A percentile compares a stretch with the other conserved stretches of the same genome.
These are phyloP conservation scores for Populus euphratica DNA, from an alignment of 345 rosid species.

Conservation along the genomic window DNA sequence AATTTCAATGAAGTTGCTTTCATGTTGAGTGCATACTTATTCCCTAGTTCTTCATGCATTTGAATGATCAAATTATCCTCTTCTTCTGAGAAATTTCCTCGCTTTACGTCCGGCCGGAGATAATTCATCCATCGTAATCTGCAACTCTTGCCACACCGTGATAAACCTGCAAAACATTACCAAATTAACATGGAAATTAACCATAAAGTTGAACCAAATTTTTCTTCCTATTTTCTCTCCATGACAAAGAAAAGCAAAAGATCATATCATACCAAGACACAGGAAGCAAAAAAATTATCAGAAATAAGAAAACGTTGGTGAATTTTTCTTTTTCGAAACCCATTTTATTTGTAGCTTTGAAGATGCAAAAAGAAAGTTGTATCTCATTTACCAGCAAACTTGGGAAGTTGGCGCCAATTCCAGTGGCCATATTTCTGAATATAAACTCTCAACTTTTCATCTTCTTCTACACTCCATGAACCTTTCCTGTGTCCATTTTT, in stretches of 20 bases:
- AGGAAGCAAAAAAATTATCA: background rate
- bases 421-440: slow-evolving; percentile 26
- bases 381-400: slow-evolving; percentile 26
- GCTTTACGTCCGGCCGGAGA: slow-evolving; percentile 35
- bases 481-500: slow-evolving; percentile 41
- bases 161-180: slow-evolving; percentile 23
- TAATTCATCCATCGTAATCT: slow-evolving; percentile 46
- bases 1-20: background rate
- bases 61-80: slow-evolving; percentile 34
- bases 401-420: slow-evolving; percentile 41
- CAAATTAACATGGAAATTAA: background rate
- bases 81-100: slow-evolving; percentile 32
- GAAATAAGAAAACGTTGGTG: background rate
- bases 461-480: slow-evolving; percentile 44
- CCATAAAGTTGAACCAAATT: background rate
- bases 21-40: slow-evolving; percentile 10
- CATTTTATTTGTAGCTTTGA: background rate
- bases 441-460: slow-evolving; percentile 28
- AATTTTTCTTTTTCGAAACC: background rate
- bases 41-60: slow-evolving; percentile 26
- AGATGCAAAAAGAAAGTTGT: background rate
- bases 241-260: no score
- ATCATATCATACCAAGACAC: no score
- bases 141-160: slow-evolving; percentile 46
- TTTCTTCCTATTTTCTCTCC: background rate